These are phyloP conservation scores for Lasiosphaeria miniovina DNA, from an alignment of 495 filamentous ascomycete genomes.

Conservation along the genomic window DNA sequence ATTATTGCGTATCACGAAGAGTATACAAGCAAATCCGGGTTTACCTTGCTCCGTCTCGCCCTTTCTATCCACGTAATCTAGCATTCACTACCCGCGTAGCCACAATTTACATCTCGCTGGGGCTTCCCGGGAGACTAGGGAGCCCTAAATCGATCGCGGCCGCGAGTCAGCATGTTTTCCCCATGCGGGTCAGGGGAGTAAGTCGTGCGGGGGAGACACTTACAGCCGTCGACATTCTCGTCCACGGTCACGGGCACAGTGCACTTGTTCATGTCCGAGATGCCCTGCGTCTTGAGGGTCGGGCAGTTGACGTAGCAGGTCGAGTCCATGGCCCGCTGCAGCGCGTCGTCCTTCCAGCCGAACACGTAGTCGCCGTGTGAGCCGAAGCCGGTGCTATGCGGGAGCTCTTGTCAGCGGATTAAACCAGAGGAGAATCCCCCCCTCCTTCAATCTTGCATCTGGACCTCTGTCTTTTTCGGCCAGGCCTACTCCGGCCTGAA, in stretches of 20 bases:
- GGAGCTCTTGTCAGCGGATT: no score
- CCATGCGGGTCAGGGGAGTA: background rate
- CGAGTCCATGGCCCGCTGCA: conserved; percentile 40
- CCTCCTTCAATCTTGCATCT: background rate
- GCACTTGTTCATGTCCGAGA: conserved; percentile 34
- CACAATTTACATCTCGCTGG: background rate
- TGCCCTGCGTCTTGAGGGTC: conserved; percentile 35
- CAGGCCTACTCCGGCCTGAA: background rate
- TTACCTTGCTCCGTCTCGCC: no score
- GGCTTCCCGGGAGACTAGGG: conserved; percentile 5
- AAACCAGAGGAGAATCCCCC: no score
- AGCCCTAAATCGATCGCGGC: background rate
- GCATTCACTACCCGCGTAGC: background rate
- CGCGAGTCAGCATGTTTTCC: background rate
- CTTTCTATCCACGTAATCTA: background rate
- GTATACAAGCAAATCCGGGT: no score
- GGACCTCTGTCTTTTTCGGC: no score
- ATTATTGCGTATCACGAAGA: no score
- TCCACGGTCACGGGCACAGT: conserved; percentile 22
- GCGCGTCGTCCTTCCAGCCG: conserved; percentile 40
- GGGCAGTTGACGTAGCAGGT: conserved; percentile 38
- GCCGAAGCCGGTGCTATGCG: conserved; percentile 30
- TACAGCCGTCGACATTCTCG: conserved; percentile 29
- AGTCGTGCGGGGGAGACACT: conserved; percentile 4
- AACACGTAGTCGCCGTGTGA: conserved; percentile 42